Evolutionary conservation across 2,329 filamentous ascomycete species (phyloP), one percentile per base, ranked within the genome.

Genomic region (Didymosphaeria variabile): DNA sequence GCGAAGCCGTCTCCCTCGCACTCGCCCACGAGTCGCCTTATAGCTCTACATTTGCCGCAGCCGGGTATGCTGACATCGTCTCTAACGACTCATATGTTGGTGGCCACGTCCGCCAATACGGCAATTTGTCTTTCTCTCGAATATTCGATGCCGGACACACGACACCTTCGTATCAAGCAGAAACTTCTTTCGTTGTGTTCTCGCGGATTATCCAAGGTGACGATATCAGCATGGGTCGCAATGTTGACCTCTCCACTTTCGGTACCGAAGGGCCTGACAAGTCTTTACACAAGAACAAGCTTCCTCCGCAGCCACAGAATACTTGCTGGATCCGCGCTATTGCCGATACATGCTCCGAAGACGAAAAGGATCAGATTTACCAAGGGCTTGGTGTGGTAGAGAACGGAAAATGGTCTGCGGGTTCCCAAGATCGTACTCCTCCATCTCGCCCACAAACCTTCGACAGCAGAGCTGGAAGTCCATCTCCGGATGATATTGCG

Each of bases 21-120:
- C 77, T 92, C 0, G 80, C 82, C 23, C 75, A 81, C 26, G 61
- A 66, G 17, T 63, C 71, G 2, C 55, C 57, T 23, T 89, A 90
- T 65, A 77, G 80, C 0, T 75, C 77, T 2, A 77, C 78, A 32
- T 94, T 94, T 72, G 78, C 83, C 1, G 76, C 79, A 0, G 88
- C 91, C 0, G 91, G 91, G 0, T 95, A 94, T 75, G 87, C 87
- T 1, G 87, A 90, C 15, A 88, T 95, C 67, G 80, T 88, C 21
- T 87, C 91, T 55, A 91, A 92, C 72, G 83, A 82, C 29, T 82
- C 85, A 13, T 89, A 90, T 77, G 86, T 88, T 73, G 91, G 87
- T 56, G 92, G 91, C 21, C 85, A 86, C 55, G 91, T 92, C 0
- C 86, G 91, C 10, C 91, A 94, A 75, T 91, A 86, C 68, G 91